Evolutionary conservation across 305 asterid species (phyloP).

Genomic region (Caryopteris hybrid): DNA sequence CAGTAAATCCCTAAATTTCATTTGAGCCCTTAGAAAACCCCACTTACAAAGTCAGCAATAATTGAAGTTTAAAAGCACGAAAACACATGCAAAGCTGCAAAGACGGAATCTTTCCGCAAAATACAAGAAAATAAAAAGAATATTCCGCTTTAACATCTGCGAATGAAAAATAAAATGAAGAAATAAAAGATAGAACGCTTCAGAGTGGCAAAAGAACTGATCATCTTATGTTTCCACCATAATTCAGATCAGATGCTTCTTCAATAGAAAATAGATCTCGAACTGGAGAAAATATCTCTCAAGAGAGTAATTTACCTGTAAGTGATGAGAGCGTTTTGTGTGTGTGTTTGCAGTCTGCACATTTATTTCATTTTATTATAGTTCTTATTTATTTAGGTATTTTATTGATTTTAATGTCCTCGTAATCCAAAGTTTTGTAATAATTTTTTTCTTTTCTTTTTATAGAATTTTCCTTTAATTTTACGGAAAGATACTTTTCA

Average conservation of each 20-base stretch:
- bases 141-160: background rate
- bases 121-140: background rate
- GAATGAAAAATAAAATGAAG: background rate
- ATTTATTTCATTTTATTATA: background rate
- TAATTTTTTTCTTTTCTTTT: background rate
- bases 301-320: background rate
- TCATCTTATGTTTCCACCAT: background rate
- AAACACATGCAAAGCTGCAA: conserved; percentile 4
- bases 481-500: no score
- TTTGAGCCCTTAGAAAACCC: conserved; percentile 13
- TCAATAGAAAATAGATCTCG: background rate
- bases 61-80: background rate
- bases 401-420: no score
- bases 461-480: background rate
- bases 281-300: conserved; percentile 3
- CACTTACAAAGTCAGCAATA: conserved; percentile 8
- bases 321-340: background rate
- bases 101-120: background rate
- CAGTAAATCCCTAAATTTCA: conserved; percentile 29
- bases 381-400: no score
- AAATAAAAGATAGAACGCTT: background rate
- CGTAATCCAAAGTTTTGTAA: background rate
- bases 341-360: background rate
- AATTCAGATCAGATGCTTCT: conserved; percentile 12
- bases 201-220: background rate